phyloP scores from a whole-genome alignment of 2,329 filamentous ascomycete genomes.

The Phoma herbarum region DNA sequence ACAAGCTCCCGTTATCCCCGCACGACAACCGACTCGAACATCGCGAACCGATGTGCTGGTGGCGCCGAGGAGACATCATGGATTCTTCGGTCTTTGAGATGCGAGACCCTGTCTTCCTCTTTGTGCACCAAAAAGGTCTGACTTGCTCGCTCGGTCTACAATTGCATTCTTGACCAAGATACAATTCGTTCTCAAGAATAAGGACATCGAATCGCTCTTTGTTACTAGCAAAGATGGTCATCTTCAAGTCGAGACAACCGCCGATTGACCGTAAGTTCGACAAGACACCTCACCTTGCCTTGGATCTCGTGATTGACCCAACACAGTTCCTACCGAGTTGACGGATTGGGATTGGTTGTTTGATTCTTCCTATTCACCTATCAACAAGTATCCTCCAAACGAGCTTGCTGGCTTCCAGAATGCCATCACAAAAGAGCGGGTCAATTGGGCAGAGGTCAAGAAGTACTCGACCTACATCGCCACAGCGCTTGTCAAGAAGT shows the following conservation, averaged over 20 bases:
- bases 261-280: slow-evolving; percentile 51
- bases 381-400: slow-evolving; percentile 51
- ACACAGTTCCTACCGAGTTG: slow-evolving; percentile 61
- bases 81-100: neutral
- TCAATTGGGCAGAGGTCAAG: slow-evolving; percentile 68
- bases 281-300: neutral
- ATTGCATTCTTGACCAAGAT: neutral
- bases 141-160: neutral
- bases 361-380: slow-evolving; percentile 62
- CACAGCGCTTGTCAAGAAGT: slow-evolving; percentile 65
- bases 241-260: slow-evolving; percentile 56
- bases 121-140: neutral
- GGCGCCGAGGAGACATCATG: slow-evolving; percentile 30
- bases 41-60: slow-evolving; percentile 33
- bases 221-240: slow-evolving; percentile 39
- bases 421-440: slow-evolving; percentile 65
- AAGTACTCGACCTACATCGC: slow-evolving; percentile 66
- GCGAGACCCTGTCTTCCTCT: neutral
- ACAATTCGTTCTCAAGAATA: neutral
- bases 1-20: slow-evolving; percentile 35
- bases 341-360: slow-evolving; percentile 71
- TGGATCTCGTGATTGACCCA: neutral
- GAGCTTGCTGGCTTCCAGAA: slow-evolving; percentile 65
- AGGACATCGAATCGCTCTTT: neutral
- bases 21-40: slow-evolving; percentile 41